These are phyloP conservation scores for Zasmidium cellare DNA, from an alignment of 2,329 filamentous ascomycete genomes.

Conservation along the genomic window DNA sequence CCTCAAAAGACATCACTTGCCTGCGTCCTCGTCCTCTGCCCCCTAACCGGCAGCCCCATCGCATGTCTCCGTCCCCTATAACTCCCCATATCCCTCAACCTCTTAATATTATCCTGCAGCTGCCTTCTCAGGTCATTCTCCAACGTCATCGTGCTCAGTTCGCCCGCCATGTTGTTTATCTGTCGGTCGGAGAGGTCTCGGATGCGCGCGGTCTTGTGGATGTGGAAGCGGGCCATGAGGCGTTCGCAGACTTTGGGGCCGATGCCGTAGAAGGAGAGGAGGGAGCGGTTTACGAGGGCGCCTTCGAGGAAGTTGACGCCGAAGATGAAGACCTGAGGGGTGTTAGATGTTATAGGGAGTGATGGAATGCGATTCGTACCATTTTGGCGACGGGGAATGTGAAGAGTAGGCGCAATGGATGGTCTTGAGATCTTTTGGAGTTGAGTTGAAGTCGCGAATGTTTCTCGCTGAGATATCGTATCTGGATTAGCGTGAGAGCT, in stretches of 20 bases:
- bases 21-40: slow-evolving; percentile 83
- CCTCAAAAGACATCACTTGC: slow-evolving; percentile 42
- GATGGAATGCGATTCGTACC: slow-evolving; percentile 9
- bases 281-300: slow-evolving; percentile 68
- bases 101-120: slow-evolving; percentile 79
- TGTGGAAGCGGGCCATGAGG: slow-evolving; percentile 84
- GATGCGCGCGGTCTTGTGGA: slow-evolving; percentile 79
- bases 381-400: slow-evolving; percentile 9
- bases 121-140: slow-evolving; percentile 82
- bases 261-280: slow-evolving; percentile 84
- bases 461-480: not conserved
- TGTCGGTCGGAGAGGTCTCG: slow-evolving; percentile 74
- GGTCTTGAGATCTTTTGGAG: not conserved
- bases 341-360: too few species aligned
- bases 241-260: slow-evolving; percentile 68
- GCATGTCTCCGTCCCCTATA: slow-evolving; percentile 89
- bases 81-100: slow-evolving; percentile 85
- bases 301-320: slow-evolving; percentile 82
- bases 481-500: not conserved
- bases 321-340: slow-evolving; percentile 69
- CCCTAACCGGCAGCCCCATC: slow-evolving; percentile 86
- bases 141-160: slow-evolving; percentile 88
- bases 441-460: not conserved
- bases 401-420: not conserved
- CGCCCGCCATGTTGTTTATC: slow-evolving; percentile 77